Evolutionary conservation across 2,329 filamentous ascomycete species (phyloP), one percentile per base, ranked within the genome.

Genomic region (Calonectria fujianensis): DNA sequence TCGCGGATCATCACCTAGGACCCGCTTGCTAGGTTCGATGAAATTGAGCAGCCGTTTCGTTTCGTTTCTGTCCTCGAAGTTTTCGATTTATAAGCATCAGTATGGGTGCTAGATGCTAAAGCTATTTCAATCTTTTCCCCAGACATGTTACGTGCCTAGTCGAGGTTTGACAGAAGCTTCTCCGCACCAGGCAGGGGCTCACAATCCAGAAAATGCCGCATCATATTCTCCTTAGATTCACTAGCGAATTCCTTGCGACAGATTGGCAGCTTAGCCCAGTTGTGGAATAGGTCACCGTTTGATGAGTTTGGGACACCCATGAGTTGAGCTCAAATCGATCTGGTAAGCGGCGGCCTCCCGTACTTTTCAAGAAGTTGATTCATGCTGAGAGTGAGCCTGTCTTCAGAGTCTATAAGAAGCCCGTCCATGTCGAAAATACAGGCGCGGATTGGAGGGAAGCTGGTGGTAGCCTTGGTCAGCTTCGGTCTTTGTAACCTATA

Each of bases 361-460:
- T 93, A 91, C 80, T 91, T 89, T 68, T 85, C 84, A 9, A 95
- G 89, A 48, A 94, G 88, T 24, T 88, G 86, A 83, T 95, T 94
- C 24, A 90, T 93, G 82, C 90, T 89, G 29, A 86, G 81, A 6
- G 92, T 93, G 85, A 94, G 94, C 73, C 92, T 89, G 82, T 95
- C 93, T 85, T 95, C 93, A 35, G 91, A 91, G 84, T 95, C 90
- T 84, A 95, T 93, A 59, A 95, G 87, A 52, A 95, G 90, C 72
- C 93, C 93, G 83, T 95, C 93, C 93, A 94, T 80, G 86, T 95
- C 93, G 84, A 95, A 95, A 75, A 95, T 91, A 84, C 92, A 94
- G 75, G 93, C 93, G 74, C 92, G 89, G 75, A 95, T 70, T 16
- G 78, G 39, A 4, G 76, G 75, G 70, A 78, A 75, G 18, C 71